These are phyloP conservation scores for Phytophthora lateralis DNA, from an alignment of 352 stramenopile genomes.

Conservation along the genomic window DNA sequence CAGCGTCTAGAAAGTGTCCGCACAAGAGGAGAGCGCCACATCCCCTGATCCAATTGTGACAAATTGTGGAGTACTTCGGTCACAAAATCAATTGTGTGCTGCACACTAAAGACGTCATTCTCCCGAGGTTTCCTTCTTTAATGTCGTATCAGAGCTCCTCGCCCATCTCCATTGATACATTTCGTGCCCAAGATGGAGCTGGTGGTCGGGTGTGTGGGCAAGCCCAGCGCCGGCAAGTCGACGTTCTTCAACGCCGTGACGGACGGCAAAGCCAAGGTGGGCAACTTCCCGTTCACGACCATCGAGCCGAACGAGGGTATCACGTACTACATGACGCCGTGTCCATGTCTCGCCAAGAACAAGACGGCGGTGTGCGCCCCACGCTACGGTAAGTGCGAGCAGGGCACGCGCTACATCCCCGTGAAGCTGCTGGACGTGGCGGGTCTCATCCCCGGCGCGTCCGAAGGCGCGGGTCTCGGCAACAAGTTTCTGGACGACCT, in stretches of 20 bases:
- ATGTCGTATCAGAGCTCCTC: conserved; percentile 3
- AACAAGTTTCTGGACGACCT: conserved; percentile 98
- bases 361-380: conserved; percentile 72
- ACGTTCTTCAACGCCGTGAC: conserved; percentile 93
- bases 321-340: conserved; percentile 88
- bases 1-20: conserved; percentile 11
- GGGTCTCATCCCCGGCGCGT: conserved; percentile 82
- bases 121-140: neutral
- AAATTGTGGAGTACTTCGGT: no score
- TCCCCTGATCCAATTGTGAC: conserved; percentile 9
- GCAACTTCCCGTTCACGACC: conserved; percentile 91
- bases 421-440: conserved; percentile 88
- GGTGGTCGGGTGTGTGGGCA: conserved; percentile 89
- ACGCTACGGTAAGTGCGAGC: conserved; percentile 79
- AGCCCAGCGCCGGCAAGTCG: conserved; percentile 88
- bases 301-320: conserved; percentile 91
- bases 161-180: neutral
- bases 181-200: conserved; percentile 62
- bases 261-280: conserved; percentile 86
- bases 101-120: conserved; percentile 20
- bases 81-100: conserved; percentile 1
- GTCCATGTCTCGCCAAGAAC: conserved; percentile 68
- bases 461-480: conserved; percentile 94
- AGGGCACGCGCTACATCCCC: conserved; percentile 77
- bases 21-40: conserved; percentile 25